These are phyloP conservation scores for Bretziella fagacearum DNA, from an alignment of 2,329 filamentous ascomycete species.

Conservation along the genomic window DNA sequence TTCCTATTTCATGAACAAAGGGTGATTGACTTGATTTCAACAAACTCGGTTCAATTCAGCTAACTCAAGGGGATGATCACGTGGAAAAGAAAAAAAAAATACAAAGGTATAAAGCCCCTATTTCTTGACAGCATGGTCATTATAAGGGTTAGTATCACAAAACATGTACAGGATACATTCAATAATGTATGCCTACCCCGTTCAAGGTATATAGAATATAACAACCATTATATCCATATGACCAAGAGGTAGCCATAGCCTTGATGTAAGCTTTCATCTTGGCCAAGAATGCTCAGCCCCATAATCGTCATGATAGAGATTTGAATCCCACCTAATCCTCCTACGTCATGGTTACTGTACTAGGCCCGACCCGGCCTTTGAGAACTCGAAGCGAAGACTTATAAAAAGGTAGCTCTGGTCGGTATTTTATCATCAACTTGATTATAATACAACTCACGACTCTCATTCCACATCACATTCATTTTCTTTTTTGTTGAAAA, in stretches of 20 bases:
- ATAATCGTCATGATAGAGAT: not conserved
- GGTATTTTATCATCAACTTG: too few species aligned
- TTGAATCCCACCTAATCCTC: not conserved
- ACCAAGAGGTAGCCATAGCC: too few species aligned
- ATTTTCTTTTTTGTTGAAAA: not conserved
- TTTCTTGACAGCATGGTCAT: not conserved
- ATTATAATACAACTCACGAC: too few species aligned
- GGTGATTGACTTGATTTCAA: too few species aligned
- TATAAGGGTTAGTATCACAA: not conserved
- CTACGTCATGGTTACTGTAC: not conserved
- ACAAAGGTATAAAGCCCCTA: too few species aligned
- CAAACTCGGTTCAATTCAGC: too few species aligned
- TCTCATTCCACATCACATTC: not conserved
- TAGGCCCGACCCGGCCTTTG: not conserved
- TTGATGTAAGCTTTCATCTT: too few species aligned
- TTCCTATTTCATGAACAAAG: too few species aligned
- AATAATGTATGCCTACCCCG: not conserved
- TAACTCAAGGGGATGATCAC: too few species aligned
- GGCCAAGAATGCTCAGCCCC: too few species aligned
- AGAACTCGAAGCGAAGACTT: not conserved
- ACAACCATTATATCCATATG: not conserved
- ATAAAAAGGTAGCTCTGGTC: too few species aligned
- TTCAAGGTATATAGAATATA: not conserved
- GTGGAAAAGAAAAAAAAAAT: too few species aligned
- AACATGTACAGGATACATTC: not conserved